Conservation (phyloP, 2,329 filamentous ascomycete genomes). For the Fusarium scirpi region DNA sequence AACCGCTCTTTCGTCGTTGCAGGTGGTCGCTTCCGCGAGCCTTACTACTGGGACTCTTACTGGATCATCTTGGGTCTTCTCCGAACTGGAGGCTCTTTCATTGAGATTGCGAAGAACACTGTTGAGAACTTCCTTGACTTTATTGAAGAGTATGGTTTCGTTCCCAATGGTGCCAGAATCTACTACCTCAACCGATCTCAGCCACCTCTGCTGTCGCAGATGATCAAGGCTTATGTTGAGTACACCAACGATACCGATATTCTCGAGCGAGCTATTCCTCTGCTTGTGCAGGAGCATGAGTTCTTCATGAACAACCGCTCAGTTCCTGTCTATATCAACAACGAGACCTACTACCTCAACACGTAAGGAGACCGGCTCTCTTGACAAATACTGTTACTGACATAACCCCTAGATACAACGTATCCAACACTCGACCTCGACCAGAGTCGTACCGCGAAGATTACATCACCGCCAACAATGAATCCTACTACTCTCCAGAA, state of each 20-base stretch:
- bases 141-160: conserved; percentile 72
- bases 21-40: conserved; percentile 76
- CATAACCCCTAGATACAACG: conserved; percentile 61
- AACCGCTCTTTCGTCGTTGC: conserved; percentile 78
- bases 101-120: conserved; percentile 72
- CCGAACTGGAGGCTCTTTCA: conserved; percentile 72
- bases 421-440: conserved; percentile 73
- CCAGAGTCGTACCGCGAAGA: conserved; percentile 77
- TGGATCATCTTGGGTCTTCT: conserved; percentile 76
- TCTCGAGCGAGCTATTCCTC: conserved; percentile 69
- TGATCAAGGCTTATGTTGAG: conserved; percentile 73
- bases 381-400: background rate
- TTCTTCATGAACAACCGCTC: conserved; percentile 73
- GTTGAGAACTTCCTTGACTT: conserved; percentile 78
- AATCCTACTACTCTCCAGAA: conserved; percentile 67
- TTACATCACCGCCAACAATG: conserved; percentile 73
- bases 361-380: conserved; percentile 55
- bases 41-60: conserved; percentile 79
- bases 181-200: conserved; percentile 78
- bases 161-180: conserved; percentile 74
- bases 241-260: conserved; percentile 73
- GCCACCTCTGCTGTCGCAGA: conserved; percentile 73
- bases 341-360: conserved; percentile 66
- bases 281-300: conserved; percentile 72
- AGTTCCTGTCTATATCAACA: conserved; percentile 60